Conservation (phyloP, 2,329 filamentous ascomycete genomes). For the Pseudocercospora pini-densiflorae region DNA sequence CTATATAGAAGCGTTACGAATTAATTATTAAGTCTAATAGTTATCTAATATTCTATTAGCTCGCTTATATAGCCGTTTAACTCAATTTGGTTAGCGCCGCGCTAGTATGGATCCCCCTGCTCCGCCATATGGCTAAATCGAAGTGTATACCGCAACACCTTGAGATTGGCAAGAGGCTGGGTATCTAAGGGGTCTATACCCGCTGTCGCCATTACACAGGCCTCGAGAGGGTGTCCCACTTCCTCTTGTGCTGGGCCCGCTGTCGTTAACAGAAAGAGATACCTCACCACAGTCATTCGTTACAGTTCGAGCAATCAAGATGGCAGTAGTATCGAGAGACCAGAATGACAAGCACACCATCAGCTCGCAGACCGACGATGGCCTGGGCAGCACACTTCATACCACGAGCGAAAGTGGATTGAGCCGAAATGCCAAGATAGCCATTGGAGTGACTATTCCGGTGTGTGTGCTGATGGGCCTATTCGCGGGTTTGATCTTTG, state of each 20-base stretch:
- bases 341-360: neutral
- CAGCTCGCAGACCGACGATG: neutral
- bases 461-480: neutral
- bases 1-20: too few species aligned
- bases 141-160: neutral
- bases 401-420: neutral
- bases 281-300: conserved; percentile 1
- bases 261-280: neutral
- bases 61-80: too few species aligned
- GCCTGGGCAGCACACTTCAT: conserved; percentile 1
- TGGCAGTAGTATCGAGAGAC: neutral
- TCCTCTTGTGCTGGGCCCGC: neutral
- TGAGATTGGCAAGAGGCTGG: conserved; percentile 4
- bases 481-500: neutral
- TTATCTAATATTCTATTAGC: too few species aligned
- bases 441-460: neutral
- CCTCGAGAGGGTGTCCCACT: neutral
- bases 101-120: too few species aligned
- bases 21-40: too few species aligned
- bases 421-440: neutral
- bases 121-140: too few species aligned
- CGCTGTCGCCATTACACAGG: neutral
- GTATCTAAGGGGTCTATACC: conserved; percentile 7
- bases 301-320: neutral
- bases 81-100: too few species aligned